Percentiles rank a stretch among this genome's conserved stretches.
These are phyloP conservation scores for Pichia exigua DNA, from an alignment of 805 yeast genomes.

Conservation along the genomic window DNA sequence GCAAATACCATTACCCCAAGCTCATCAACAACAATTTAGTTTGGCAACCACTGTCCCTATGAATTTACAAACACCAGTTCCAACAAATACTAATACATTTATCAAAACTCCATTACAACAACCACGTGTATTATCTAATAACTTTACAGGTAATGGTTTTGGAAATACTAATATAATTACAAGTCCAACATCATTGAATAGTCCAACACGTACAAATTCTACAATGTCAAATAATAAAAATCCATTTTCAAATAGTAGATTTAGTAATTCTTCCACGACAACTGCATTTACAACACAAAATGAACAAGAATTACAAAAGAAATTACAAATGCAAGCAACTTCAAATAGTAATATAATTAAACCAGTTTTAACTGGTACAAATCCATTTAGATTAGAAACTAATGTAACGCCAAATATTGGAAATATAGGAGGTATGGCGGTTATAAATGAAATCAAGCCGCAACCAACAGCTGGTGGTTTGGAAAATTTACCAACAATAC, in stretches of 20 bases:
- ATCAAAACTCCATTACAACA: not conserved
- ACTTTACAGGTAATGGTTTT: slow-evolving; percentile 50
- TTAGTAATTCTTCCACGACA: slow-evolving; percentile 16
- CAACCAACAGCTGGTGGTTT: slow-evolving; percentile 71
- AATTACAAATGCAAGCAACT: slow-evolving; percentile 1
- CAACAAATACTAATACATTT: slow-evolving; percentile 15
- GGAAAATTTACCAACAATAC: slow-evolving; percentile 54
- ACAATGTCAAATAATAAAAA: slow-evolving; percentile 16
- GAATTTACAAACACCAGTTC: slow-evolving; percentile 6
- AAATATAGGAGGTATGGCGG: slow-evolving; percentile 11
- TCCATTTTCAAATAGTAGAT: slow-evolving; percentile 24
- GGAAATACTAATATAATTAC: slow-evolving; percentile 28
- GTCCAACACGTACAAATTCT: slow-evolving; percentile 6
- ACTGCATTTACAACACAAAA: slow-evolving; percentile 16
- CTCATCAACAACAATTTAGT: not conserved
- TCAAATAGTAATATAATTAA: not conserved
- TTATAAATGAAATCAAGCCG: slow-evolving; percentile 26
- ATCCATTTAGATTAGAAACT: slow-evolving; percentile 43
- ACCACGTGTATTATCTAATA: slow-evolving; percentile 9
- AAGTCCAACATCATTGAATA: slow-evolving; percentile 14
- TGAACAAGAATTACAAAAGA: slow-evolving; percentile 7
- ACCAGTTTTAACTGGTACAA: slow-evolving; percentile 39
- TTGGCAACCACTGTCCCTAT: slow-evolving; percentile 3
- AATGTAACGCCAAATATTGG: slow-evolving; percentile 15
- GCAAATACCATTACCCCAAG: slow-evolving; percentile 2